Evolutionary conservation across 2,329 filamentous ascomycete genomes (phyloP).

Genomic region (Chrysosporium keratinophilum): DNA sequence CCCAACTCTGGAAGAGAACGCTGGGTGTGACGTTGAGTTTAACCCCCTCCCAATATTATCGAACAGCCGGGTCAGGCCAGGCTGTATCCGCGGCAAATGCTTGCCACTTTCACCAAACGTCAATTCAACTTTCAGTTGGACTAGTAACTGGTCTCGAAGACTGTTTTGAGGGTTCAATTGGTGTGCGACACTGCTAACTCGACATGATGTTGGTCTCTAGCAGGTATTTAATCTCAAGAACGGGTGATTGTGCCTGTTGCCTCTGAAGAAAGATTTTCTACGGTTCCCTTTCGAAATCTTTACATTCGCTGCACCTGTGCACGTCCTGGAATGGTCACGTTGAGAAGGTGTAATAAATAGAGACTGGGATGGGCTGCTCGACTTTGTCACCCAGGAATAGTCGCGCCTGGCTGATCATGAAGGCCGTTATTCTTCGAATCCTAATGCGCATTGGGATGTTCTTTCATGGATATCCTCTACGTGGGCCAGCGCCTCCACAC

Average conservation of each 20-base stretch:
- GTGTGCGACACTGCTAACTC: too few species aligned
- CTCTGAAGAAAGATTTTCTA: neutral
- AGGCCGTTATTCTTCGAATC: constrained; percentile 56
- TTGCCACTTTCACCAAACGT: too few species aligned
- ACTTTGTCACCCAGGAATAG: neutral
- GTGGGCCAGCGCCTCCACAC: constrained; percentile 49
- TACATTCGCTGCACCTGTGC: neutral
- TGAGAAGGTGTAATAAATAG: neutral
- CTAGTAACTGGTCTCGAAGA: too few species aligned
- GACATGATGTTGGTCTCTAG: neutral
- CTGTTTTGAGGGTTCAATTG: too few species aligned
- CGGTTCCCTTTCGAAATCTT: neutral
- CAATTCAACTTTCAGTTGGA: too few species aligned
- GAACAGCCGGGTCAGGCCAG: too few species aligned
- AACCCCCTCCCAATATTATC: too few species aligned
- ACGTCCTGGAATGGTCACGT: neutral
- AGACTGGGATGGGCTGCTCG: neutral
- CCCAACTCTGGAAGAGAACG: too few species aligned
- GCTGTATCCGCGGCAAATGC: too few species aligned
- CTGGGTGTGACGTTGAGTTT: too few species aligned
- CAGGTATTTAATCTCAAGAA: neutral
- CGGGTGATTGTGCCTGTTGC: neutral
- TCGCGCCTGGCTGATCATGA: constrained; percentile 34
- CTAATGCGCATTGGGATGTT: constrained; percentile 61
- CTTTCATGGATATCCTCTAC: constrained; percentile 52